These are phyloP conservation scores for Mycena alexandri DNA, from an alignment of 768 basidiomycete species.

Conservation along the genomic window DNA sequence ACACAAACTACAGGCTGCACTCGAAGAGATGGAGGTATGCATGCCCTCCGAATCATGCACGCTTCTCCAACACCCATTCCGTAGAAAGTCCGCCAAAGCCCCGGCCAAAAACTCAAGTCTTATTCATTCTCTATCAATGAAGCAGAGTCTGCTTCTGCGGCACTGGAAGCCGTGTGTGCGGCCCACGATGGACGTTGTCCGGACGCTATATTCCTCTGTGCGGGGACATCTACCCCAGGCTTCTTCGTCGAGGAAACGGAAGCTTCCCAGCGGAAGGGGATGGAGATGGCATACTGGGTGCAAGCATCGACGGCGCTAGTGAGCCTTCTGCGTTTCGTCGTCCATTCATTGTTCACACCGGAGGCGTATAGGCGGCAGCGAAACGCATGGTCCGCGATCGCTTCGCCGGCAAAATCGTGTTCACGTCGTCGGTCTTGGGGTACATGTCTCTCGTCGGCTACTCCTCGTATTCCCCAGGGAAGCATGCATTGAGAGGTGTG, in stretches of 20 bases:
- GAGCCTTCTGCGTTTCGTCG: constrained; percentile 30
- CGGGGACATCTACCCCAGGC: constrained; percentile 71
- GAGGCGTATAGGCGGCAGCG: constrained; percentile 59
- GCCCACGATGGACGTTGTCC: constrained; percentile 63
- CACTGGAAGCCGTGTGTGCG: constrained; percentile 64
- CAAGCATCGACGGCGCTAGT: constrained; percentile 70
- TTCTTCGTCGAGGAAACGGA: constrained; percentile 71
- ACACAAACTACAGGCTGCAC: constrained; percentile 64
- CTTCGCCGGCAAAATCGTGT: constrained; percentile 69
- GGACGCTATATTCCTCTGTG: constrained; percentile 76
- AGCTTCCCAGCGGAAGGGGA: constrained; percentile 62
- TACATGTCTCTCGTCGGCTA: constrained; percentile 77
- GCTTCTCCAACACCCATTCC: constrained; percentile 2
- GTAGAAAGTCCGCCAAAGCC: constrained; percentile 60
- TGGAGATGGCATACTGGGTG: constrained; percentile 69
- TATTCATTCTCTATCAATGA: constrained; percentile 70
- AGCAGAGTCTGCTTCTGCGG: constrained; percentile 58
- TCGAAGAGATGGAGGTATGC: constrained; percentile 68
- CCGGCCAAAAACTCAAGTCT: constrained; percentile 64
- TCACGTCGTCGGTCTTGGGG: constrained; percentile 72
- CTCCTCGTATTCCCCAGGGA: constrained; percentile 75
- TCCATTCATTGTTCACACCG: background rate
- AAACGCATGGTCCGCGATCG: constrained; percentile 66
- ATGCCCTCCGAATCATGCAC: background rate
- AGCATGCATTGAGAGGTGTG: constrained; percentile 79